phyloP scores from a whole-genome alignment of 1,284 basidiomycete genomes.

The Cryptococcus jaspeensis region DNA sequence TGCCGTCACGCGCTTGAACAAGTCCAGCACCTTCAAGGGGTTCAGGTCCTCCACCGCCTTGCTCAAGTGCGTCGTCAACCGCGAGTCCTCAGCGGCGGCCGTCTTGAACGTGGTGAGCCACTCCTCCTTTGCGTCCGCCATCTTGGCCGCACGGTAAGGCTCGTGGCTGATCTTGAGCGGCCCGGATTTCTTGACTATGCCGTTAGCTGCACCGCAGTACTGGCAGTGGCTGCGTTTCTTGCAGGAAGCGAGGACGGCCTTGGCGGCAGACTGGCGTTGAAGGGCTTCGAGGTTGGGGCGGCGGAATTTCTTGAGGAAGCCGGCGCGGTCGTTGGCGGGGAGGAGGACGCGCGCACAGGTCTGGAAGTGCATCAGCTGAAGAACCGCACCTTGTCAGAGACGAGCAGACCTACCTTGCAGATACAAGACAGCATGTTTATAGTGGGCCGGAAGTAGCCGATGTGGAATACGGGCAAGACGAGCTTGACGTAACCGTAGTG shows the following conservation, averaged over 20 bases:
- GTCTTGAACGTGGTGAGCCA: conserved; percentile 82
- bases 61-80: conserved; percentile 78
- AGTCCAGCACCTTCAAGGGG: conserved; percentile 86
- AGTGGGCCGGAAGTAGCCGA: conserved; percentile 96
- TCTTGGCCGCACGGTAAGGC: conserved; percentile 95
- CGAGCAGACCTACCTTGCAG: conserved; percentile 73
- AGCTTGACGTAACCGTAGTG: conserved; percentile 98
- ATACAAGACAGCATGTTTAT: conserved; percentile 92
- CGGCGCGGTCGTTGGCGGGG: conserved; percentile 79
- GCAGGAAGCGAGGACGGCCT: conserved; percentile 83
- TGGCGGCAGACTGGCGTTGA: conserved; percentile 79
- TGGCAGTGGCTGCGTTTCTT: conserved; percentile 92
- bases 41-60: conserved; percentile 94
- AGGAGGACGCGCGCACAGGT: conserved; percentile 93
- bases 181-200: conserved; percentile 94
- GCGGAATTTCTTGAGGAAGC: conserved; percentile 84
- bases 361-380: no score
- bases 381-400: not conserved
- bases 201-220: conserved; percentile 90
- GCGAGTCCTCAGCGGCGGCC: conserved; percentile 83
- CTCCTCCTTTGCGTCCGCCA: conserved; percentile 79
- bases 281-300: conserved; percentile 89
- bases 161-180: conserved; percentile 96
- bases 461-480: conserved; percentile 93
- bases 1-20: conserved; percentile 90